Base-by-base conservation (phyloP, 1,139 yeast species). In the Blastobotrys malaysiensis region DNA sequence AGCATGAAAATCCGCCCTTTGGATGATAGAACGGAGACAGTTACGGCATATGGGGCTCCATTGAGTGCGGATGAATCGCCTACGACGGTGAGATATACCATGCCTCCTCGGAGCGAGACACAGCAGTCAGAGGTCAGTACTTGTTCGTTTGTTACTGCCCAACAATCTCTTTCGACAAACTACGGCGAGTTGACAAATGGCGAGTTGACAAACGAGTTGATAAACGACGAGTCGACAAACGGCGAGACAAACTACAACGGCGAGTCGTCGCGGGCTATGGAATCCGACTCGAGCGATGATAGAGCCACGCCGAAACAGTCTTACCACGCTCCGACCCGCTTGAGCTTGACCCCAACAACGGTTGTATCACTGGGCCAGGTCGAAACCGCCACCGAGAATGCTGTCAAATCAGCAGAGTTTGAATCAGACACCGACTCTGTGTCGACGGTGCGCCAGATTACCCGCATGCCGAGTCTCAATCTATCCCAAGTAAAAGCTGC, bases 141-240 rank as follows among this genome's bases (percentile, higher is more conserved):
- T 14, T 47, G 51, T 14, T 53, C 55, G 2, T 53, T 51, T 44
- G 53, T 53, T 13, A 53, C 55, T 20, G 55, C 55, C 2, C 48
- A 48, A 18, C 49, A 51, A 36, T 31, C 53, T 7, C 31, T 52
- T n/a, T 9, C 27, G 24, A 22, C n/a, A n/a, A n/a, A n/a, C n/a
- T n/a, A n/a, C n/a, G n/a, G n/a, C n/a, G n/a, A n/a, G 14, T 46
- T 39, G 20, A 13, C 31, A 9, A 14, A 9, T 20, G 46, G 43
- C n/a, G n/a, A n/a, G n/a, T n/a, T n/a, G n/a, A n/a, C n/a, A n/a
- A n/a, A n/a, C n/a, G n/a, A n/a, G n/a, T n/a, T n/a, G n/a, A n/a
- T n/a, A n/a, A n/a, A n/a, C n/a, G n/a, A n/a, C n/a, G n/a, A n/a
- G n/a, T n/a, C n/a, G n/a, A n/a, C n/a, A n/a, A n/a, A n/a, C n/a